Percentiles rank a stretch among this genome's conserved stretches.
phyloP scores from a whole-genome alignment of 2,329 filamentous ascomycete genomes.

The Hypoxylon sp. region DNA sequence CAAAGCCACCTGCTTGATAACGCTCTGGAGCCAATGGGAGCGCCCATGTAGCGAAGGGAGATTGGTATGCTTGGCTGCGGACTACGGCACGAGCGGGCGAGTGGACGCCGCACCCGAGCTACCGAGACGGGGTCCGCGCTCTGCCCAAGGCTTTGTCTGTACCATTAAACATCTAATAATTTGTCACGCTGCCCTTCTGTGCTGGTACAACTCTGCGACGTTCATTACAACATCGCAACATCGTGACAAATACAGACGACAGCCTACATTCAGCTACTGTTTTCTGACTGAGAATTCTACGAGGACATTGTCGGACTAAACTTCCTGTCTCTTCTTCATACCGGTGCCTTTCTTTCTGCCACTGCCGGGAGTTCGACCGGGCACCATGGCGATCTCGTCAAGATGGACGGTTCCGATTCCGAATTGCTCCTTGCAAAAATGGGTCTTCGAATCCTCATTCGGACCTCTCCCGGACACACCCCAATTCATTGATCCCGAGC shows the following conservation, averaged over 20 bases:
- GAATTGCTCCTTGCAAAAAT: slow-evolving; percentile 67
- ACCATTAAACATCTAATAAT: neutral
- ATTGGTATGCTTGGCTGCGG: slow-evolving; percentile 9
- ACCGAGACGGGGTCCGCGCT: slow-evolving; percentile 13
- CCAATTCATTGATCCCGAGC: slow-evolving; percentile 74
- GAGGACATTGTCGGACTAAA: neutral
- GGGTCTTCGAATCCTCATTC: slow-evolving; percentile 67
- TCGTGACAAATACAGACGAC: neutral
- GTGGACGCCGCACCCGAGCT: slow-evolving; percentile 18
- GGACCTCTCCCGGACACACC: slow-evolving; percentile 61
- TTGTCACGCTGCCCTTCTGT: neutral
- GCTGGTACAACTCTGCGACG: neutral
- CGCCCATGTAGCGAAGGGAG: slow-evolving; percentile 30
- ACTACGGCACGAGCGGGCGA: slow-evolving; percentile 10
- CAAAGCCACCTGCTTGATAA: neutral
- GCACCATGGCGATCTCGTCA: slow-evolving; percentile 64
- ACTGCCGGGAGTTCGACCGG: neutral
- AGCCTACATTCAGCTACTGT: neutral
- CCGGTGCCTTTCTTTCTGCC: neutral
- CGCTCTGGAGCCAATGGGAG: slow-evolving; percentile 29
- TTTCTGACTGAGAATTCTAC: neutral
- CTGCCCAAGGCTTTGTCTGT: neutral
- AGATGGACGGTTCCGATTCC: slow-evolving; percentile 63
- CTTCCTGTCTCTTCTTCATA: neutral
- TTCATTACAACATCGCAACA: neutral